Evolutionary conservation across 1,284 basidiomycete genomes (phyloP), one percentile per base, ranked within the genome.

Genomic region (Malassezia pachydermatis): DNA sequence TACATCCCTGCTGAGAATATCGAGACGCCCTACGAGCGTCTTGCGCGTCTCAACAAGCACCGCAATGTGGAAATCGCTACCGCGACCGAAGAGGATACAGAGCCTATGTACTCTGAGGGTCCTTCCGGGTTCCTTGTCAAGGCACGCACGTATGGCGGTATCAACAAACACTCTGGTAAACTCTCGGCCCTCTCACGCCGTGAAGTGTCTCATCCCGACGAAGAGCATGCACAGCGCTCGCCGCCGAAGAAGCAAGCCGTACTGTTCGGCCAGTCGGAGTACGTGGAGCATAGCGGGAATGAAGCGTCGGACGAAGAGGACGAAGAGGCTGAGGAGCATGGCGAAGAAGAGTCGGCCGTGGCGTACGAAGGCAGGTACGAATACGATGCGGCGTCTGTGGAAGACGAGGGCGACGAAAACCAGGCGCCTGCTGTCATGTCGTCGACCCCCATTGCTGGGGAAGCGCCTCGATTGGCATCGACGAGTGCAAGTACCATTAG

Each of bases 1-100:
- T 98, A 98, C 73, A 98, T 99, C 45, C 92, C 92, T 14, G 92
- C 92, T 0, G 92, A 99, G 75, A 98, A 98, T 73, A 95, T 98
- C 65, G 94, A 98, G 73, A 98, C 94, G 0, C 94, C 92, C 0
- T 95, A 89, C 64, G 92, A 98, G 73, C 80, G 92, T 39, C 79
- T 98, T 19, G 92, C 92, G 0, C 78, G 92, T 52, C 77, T 98
- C 50, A 98, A 98, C 77, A 96, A 96, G 73, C 89, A 95, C 72
- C 80, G 90, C 29, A 99, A 99, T 72, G 85, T 98, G 49, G 92
- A 96, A 29, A 54, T 71, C 51, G 62, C 68, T 17, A 62, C 60
- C 7, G 68, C 68, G 3, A 71, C 65, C 27, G 65, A 69, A 20
- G 62, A 68, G 17, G 68, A 71, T 37, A 64, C 67, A 48, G 60